These are phyloP conservation scores for Macrolepiota fuliginosa DNA, from an alignment of 768 basidiomycete species.

Conservation along the genomic window DNA sequence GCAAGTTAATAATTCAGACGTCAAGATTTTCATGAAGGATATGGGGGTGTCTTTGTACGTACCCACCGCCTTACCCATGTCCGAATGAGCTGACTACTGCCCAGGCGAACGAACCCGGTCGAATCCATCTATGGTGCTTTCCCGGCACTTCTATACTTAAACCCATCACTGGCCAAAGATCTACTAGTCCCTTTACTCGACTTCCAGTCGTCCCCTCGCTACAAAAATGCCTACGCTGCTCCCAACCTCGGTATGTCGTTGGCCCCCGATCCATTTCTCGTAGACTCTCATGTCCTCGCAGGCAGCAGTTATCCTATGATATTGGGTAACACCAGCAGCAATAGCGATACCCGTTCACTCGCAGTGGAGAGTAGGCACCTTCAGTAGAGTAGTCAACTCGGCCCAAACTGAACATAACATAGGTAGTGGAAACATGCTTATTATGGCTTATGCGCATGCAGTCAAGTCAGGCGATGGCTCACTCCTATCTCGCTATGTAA, in stretches of 20 bases:
- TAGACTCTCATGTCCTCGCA: neutral
- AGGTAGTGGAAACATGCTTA: slow-evolving; percentile 62
- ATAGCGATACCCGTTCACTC: slow-evolving; percentile 11
- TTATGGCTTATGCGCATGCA: slow-evolving; percentile 46
- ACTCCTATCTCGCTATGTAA: slow-evolving; percentile 35
- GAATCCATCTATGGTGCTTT: slow-evolving; percentile 43
- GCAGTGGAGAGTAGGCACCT: slow-evolving; percentile 22
- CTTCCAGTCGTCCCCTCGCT: slow-evolving; percentile 33
- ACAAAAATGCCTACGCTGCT: slow-evolving; percentile 22
- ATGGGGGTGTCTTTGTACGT: slow-evolving; percentile 37
- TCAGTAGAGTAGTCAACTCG: neutral
- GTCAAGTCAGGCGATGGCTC: slow-evolving; percentile 30
- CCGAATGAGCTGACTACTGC: too few species aligned
- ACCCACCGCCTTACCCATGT: slow-evolving; percentile 19
- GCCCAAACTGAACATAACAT: neutral
- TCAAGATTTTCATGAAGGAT: slow-evolving; percentile 49
- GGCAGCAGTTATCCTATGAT: slow-evolving; percentile 16
- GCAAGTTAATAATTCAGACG: slow-evolving; percentile 36
- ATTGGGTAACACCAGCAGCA: slow-evolving; percentile 12
- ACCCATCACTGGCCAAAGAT: slow-evolving; percentile 35
- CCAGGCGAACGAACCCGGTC: slow-evolving; percentile 36
- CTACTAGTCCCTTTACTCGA: slow-evolving; percentile 46
- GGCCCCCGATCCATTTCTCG: neutral
- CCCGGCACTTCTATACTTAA: slow-evolving; percentile 40
- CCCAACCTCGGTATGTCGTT: slow-evolving; percentile 26